Evolutionary conservation across 257 asterid genomes (phyloP), one percentile per base, ranked within the genome.

Genomic region (Lithospermum erythrorhizon): DNA sequence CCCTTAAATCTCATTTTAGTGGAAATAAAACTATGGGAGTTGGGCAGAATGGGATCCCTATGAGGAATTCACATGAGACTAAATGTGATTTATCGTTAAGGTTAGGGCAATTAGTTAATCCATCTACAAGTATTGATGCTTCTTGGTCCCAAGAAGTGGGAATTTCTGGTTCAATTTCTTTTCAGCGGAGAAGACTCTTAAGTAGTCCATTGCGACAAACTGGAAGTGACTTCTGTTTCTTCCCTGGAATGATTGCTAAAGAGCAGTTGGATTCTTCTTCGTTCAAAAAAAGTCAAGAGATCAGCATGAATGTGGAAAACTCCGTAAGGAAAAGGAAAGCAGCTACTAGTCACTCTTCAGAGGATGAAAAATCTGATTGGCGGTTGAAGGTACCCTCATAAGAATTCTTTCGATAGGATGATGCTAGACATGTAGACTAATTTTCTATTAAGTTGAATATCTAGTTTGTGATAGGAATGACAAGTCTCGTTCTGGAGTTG

Each of bases 11-110:
- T 68, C 66, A 41, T 30, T 67, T 62, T 29, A 24, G 24, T 60
- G 79, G 66, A 62, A 63, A 61, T 52, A 59, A 72, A 25, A 66
- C 70, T 41, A 65, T 55, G 63, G 57, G 69, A 57, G n/a, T 59
- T 63, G 67, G 53, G 48, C 66, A 35, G 55, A 73, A 66, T 37
- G 64, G 23, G 58, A 58, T 45, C 27, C 59, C 53, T 59, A 68
- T 55, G 74, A 65, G 48, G 75, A 65, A 59, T 35, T 72, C 71
- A 57, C 65, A 69, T 63, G 77, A 63, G 49, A 59, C 53, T 19
- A 83, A 73, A 53, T 91, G 98, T 65, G 96, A 91, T 78, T 72
- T 88, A 65, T 82, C 98, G 14, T 69, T 88, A 79, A 78, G 95
- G 6, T 66, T 91, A 68, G 98, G 96, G n/a, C 75, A 85, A 57